Evolutionary conservation across 352 stramenopile genomes (phyloP).

Genomic region (Aphanomyces invadans): DNA sequence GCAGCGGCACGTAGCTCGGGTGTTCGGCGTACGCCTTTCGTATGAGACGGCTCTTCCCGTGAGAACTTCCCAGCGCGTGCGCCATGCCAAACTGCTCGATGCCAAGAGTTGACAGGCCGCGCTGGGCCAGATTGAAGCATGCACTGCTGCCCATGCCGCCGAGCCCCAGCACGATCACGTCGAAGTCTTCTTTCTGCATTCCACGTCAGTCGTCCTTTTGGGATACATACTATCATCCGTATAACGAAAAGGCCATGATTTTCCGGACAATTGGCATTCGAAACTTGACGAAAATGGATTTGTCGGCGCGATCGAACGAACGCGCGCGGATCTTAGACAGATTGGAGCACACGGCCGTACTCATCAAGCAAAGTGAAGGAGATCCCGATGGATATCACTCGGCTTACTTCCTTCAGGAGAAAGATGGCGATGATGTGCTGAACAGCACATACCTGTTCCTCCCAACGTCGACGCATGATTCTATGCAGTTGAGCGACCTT

Average conservation of each 20-base stretch:
- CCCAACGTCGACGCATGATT: background rate
- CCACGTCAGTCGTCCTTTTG: background rate
- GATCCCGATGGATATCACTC: conserved; percentile 37
- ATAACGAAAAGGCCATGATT: too few species aligned
- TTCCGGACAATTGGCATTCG: background rate
- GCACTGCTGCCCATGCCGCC: conserved; percentile 61
- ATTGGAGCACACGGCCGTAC: conserved; percentile 5
- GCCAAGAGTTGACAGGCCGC: conserved; percentile 45
- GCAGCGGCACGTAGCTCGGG: conserved; percentile 57
- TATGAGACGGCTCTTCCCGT: conserved; percentile 73
- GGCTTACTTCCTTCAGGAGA: conserved; percentile 44
- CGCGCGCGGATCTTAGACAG: conserved; percentile 9
- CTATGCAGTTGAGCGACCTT: conserved; percentile 10
- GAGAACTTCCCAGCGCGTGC: conserved; percentile 59
- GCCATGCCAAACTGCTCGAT: conserved; percentile 65
- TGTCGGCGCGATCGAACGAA: background rate
- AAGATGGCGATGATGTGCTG: background rate
- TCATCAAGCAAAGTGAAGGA: conserved; percentile 22
- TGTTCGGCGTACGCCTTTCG: conserved; percentile 70
- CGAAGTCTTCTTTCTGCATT: conserved; percentile 24
- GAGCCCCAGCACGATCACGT: conserved; percentile 50
- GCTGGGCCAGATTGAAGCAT: conserved; percentile 43
- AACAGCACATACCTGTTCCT: conserved; percentile 34
- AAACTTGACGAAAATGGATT: too few species aligned
- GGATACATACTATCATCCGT: too few species aligned